These are phyloP conservation scores for Candida insectorum DNA, from an alignment of 805 yeast genomes.

Conservation along the genomic window DNA sequence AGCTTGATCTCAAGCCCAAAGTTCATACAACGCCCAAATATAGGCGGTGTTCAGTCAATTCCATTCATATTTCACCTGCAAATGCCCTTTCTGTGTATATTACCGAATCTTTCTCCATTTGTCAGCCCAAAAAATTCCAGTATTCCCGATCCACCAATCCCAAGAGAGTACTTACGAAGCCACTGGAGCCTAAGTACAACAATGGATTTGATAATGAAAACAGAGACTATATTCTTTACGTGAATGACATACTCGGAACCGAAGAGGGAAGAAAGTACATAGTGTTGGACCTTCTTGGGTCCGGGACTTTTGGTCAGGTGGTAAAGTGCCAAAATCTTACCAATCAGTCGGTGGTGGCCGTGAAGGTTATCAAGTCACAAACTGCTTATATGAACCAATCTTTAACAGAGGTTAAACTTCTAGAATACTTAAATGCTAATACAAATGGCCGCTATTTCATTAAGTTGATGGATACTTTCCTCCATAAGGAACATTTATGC, in stretches of 20 bases:
- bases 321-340: conserved; percentile 83
- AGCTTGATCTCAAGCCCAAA: conserved; percentile 58
- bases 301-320: conserved; percentile 98
- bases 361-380: conserved; percentile 88
- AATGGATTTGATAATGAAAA: conserved; percentile 86
- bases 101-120: conserved; percentile 76
- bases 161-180: conserved; percentile 87
- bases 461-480: conserved; percentile 78
- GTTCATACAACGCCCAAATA: conserved; percentile 63
- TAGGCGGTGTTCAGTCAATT: conserved; percentile 64
- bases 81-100: conserved; percentile 74
- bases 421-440: conserved; percentile 73
- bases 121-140: conserved; percentile 73
- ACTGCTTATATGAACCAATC: conserved; percentile 91
- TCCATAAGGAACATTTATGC: conserved; percentile 91
- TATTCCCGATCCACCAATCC: conserved; percentile 87
- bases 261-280: conserved; percentile 83
- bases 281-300: conserved; percentile 87
- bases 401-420: conserved; percentile 79
- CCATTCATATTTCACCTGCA: conserved; percentile 71
- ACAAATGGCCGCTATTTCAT: conserved; percentile 71
- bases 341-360: conserved; percentile 87
- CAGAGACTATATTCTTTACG: conserved; percentile 87
- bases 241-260: conserved; percentile 86
- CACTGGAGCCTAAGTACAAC: conserved; percentile 75